A percentile compares a stretch with the other conserved stretches of the same genome.
Evolutionary conservation across 345 rosid species (phyloP).

Genomic region (Raphanus sativus): DNA sequence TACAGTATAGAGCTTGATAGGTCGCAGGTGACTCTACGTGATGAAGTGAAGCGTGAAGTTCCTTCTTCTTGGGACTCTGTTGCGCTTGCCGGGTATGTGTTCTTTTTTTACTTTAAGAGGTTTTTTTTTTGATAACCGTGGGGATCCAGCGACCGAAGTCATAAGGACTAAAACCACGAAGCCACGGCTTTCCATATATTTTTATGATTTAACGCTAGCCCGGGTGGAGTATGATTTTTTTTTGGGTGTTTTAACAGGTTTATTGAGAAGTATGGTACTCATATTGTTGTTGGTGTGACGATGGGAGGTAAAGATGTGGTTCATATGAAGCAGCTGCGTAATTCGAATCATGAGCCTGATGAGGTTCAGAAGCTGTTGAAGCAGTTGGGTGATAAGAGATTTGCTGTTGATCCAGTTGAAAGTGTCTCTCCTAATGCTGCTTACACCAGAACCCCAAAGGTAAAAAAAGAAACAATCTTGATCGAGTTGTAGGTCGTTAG

Average conservation of each 20-base stretch:
- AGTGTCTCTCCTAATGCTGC: slow-evolving; percentile 17
- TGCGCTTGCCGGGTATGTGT: slow-evolving; percentile 90
- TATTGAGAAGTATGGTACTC: slow-evolving; percentile 86
- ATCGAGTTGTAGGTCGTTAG: not conserved
- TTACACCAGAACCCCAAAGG: slow-evolving; percentile 46
- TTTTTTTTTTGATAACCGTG: too few relatives aligned
- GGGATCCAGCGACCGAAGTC: too few relatives aligned
- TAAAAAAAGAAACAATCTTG: slow-evolving; percentile 19
- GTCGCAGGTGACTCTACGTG: slow-evolving; percentile 59
- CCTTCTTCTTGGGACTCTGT: slow-evolving; percentile 88
- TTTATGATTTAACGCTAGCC: too few relatives aligned
- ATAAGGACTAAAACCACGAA: too few relatives aligned
- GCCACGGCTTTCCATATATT: too few relatives aligned
- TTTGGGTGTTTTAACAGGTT: slow-evolving; percentile 43
- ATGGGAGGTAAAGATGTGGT: slow-evolving; percentile 89
- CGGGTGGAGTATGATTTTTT: not conserved
- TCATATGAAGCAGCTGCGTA: slow-evolving; percentile 71
- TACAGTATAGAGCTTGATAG: slow-evolving; percentile 81
- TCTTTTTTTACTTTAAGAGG: not conserved
- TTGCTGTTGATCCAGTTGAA: slow-evolving; percentile 43
- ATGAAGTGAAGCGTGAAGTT: slow-evolving; percentile 70
- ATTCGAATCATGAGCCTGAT: slow-evolving; percentile 53
- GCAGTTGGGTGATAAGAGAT: slow-evolving; percentile 61
- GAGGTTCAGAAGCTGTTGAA: slow-evolving; percentile 70
- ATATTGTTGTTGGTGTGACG: slow-evolving; percentile 70